Base-by-base conservation (phyloP, 2,329 filamentous ascomycete species). In the Aspergillus tamarii region DNA sequence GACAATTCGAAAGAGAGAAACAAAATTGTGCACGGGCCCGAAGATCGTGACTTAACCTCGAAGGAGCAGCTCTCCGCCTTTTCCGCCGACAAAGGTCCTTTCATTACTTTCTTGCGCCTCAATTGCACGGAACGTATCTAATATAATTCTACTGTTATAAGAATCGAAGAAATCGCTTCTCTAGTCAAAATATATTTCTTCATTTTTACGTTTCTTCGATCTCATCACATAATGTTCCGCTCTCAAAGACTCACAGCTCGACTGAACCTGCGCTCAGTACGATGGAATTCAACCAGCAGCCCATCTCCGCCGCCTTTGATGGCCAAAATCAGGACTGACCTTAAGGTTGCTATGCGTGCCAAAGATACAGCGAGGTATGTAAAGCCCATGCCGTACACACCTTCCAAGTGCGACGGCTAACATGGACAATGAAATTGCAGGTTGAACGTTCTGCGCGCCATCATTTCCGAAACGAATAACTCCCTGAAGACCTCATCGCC, bases 381-480 rank as follows among this genome's bases (percentile, higher is more conserved):
- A 4, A 26, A 36, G 11, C 14, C 39, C 10, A 16, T 19, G 23
- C 23, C 61, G 21, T 28, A 7, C 6, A 36, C 11, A 23, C 12
- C 19, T 36, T 32, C 1, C 34, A 16, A 30, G 11, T 8, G n/a
- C 52, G n/a, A 61, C 5, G 23, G 5, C 30, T 61, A 19, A 58
- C 39, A 34, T 57, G 26, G 21, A 30, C 9, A 11, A 26, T 16
- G 14, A 56, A 10, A n/a, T 7, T 34, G 9, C 19, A 83, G 82
- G 66, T 72, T 84, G 32, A 81, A 82, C 67, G 82, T 83, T 43
- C 74, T 84, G 21, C 81, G 82, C 41, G 77, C 79, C 53, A 72
- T 84, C 63, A 82, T 84, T 60, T 79, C 82, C 56, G 82, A 84
- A 66, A 79, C 78, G 67, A 83, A 82, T 70, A 83, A 83, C 66